Conservation (phyloP, 2,329 filamentous ascomycete species). For the Dryadomyces sulphureus region DNA sequence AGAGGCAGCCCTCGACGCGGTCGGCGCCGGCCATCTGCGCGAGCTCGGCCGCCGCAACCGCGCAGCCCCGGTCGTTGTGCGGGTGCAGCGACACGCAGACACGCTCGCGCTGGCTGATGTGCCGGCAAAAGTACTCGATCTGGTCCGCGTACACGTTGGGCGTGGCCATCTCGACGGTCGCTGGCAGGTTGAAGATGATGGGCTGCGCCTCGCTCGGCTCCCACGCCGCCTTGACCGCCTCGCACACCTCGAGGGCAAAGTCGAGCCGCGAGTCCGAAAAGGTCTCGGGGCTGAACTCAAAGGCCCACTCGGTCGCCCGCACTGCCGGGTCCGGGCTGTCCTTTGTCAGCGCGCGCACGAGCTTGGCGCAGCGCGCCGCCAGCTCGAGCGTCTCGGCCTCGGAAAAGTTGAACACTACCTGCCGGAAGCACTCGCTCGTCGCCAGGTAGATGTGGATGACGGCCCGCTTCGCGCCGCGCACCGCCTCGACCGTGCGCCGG, state of each 20-base stretch:
- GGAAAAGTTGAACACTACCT: constrained; percentile 76
- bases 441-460: constrained; percentile 93
- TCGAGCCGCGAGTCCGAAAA: constrained; percentile 86
- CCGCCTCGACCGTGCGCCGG: constrained; percentile 71
- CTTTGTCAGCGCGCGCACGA: constrained; percentile 83
- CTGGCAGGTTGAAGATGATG: constrained; percentile 94
- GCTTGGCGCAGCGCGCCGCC: constrained; percentile 73
- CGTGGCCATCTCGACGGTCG: constrained; percentile 88
- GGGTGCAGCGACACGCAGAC: constrained; percentile 81
- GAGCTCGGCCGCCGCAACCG: constrained; percentile 77
- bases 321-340: constrained; percentile 44
- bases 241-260: constrained; percentile 69
- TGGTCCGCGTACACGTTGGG: constrained; percentile 94
- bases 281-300: constrained; percentile 72
- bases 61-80: constrained; percentile 88
- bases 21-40: constrained; percentile 95
- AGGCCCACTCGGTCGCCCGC: constrained; percentile 52
- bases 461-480: constrained; percentile 82
- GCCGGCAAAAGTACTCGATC: constrained; percentile 85
- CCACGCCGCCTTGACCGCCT: constrained; percentile 92
- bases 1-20: constrained; percentile 83
- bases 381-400: constrained; percentile 70
- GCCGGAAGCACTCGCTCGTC: constrained; percentile 88
- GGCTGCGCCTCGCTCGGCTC: constrained; percentile 62
- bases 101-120: constrained; percentile 75